phyloP scores from a whole-genome alignment of 306 rosid species.

The Hippophae gyantsensis region DNA sequence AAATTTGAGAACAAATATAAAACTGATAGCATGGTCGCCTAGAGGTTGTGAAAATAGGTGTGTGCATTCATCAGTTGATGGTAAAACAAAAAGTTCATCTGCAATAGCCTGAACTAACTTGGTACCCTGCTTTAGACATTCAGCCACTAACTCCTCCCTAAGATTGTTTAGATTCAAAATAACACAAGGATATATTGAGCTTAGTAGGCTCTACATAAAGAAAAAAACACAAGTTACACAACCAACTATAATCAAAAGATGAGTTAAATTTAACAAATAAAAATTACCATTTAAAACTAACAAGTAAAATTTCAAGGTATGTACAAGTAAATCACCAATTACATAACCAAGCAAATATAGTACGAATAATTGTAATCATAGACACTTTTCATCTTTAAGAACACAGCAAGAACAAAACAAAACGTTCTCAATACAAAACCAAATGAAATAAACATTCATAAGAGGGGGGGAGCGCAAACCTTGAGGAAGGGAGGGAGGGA shows the following conservation, averaged over 20 bases:
- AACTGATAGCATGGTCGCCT: no score
- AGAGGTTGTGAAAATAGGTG: no score
- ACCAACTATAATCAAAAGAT: not conserved
- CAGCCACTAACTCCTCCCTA: slow-evolving; percentile 55
- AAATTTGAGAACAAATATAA: no score
- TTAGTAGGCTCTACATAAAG: slow-evolving; percentile 4
- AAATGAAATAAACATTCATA: no score
- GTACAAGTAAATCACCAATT: not conserved
- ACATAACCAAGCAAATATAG: not conserved
- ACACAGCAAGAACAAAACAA: no score
- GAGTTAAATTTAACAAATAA: not conserved
- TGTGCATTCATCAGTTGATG: slow-evolving; percentile 39
- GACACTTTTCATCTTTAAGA: no score
- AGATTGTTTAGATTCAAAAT: not conserved
- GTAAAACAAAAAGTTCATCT: slow-evolving; percentile 50
- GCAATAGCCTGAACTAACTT: slow-evolving; percentile 75
- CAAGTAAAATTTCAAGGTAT: not conserved
- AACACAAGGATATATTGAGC: not conserved
- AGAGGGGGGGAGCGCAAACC: slow-evolving; percentile 13
- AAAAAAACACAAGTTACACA: not conserved
- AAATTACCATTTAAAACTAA: not conserved
- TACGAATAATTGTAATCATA: no score
- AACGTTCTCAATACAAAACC: no score
- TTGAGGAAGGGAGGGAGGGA: slow-evolving; percentile 38
- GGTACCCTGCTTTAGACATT: slow-evolving; percentile 57